Percentiles rank a stretch among this genome's conserved stretches.
Evolutionary conservation across 352 stramenopile species (phyloP).

Genomic region (Globisporangium solare): DNA sequence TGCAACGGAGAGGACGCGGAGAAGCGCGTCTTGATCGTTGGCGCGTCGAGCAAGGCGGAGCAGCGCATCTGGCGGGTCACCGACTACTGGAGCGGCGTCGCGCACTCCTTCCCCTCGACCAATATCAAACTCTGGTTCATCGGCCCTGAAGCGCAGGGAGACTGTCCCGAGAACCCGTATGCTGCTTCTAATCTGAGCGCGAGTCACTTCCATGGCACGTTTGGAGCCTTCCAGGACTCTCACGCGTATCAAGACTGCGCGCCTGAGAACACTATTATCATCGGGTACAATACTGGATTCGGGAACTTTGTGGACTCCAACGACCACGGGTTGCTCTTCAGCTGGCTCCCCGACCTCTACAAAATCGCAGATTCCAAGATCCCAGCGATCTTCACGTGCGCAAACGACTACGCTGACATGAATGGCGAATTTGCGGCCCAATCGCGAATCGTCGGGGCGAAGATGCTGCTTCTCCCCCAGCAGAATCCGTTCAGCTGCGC

Average conservation of each 20-base stretch:
- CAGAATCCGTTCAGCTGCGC: conserved; percentile 73
- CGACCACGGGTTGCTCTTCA: conserved; percentile 50
- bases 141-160: conserved; percentile 41
- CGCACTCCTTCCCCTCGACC: conserved; percentile 25
- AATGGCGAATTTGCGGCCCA: conserved; percentile 75
- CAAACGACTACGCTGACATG: conserved; percentile 77
- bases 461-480: conserved; percentile 57
- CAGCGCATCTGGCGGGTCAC: conserved; percentile 64
- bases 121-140: conserved; percentile 56
- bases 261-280: conserved; percentile 39
- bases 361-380: conserved; percentile 46
- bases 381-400: conserved; percentile 65
- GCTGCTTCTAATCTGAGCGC: conserved; percentile 25
- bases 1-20: background rate
- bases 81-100: conserved; percentile 63
- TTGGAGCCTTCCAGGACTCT: conserved; percentile 38
- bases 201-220: conserved; percentile 42
- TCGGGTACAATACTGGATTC: conserved; percentile 77
- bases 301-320: conserved; percentile 69
- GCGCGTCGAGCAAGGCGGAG: conserved; percentile 63
- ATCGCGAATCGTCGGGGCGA: conserved; percentile 50
- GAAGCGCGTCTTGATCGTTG: conserved; percentile 46
- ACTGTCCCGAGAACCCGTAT: conserved; percentile 5
- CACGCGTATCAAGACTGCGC: conserved; percentile 26
- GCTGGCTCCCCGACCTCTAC: conserved; percentile 65